Percentiles rank a stretch among this genome's conserved stretches.
phyloP scores from a whole-genome alignment of 805 yeast species.

The Candida dajiaensis region DNA sequence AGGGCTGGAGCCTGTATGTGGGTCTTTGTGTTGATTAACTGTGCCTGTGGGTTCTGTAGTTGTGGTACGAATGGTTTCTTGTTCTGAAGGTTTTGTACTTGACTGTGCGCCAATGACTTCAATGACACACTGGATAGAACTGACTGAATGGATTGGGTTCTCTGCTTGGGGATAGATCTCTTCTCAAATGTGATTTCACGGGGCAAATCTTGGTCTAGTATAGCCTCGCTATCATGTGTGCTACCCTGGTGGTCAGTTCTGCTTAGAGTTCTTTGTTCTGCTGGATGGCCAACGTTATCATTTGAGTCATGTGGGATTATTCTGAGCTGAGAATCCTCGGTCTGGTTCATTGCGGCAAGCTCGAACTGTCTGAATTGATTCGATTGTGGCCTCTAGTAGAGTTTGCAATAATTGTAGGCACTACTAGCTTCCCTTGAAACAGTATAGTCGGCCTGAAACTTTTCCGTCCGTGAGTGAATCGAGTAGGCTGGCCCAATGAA shows the following conservation, averaged over 20 bases:
- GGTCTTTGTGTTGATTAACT: constrained; percentile 26
- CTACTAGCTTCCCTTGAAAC: not conserved
- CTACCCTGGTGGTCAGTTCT: not conserved
- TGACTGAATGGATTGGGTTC: constrained; percentile 35
- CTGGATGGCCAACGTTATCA: not conserved
- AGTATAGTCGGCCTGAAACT: not conserved
- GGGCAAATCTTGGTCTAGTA: constrained; percentile 56
- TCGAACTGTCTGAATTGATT: not conserved
- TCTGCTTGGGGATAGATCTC: constrained; percentile 51
- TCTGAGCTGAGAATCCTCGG: not conserved
- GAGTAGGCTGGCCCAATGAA: not conserved
- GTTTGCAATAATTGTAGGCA: not conserved
- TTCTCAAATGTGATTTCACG: constrained; percentile 56
- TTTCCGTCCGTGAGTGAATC: not conserved
- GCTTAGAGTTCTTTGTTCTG: not conserved
- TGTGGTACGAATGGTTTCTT: constrained; percentile 10
- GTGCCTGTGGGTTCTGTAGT: constrained; percentile 14
- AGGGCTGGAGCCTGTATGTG: constrained; percentile 38
- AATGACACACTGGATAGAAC: constrained; percentile 54
- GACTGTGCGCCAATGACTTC: constrained; percentile 51
- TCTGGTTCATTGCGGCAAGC: not conserved
- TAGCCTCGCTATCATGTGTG: not conserved
- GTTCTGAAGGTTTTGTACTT: constrained; percentile 25
- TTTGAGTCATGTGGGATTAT: not conserved
- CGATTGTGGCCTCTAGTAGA: not conserved